Evolutionary conservation across 805 yeast genomes (phyloP).

Genomic region (Hagleromyces aurorensis): DNA sequence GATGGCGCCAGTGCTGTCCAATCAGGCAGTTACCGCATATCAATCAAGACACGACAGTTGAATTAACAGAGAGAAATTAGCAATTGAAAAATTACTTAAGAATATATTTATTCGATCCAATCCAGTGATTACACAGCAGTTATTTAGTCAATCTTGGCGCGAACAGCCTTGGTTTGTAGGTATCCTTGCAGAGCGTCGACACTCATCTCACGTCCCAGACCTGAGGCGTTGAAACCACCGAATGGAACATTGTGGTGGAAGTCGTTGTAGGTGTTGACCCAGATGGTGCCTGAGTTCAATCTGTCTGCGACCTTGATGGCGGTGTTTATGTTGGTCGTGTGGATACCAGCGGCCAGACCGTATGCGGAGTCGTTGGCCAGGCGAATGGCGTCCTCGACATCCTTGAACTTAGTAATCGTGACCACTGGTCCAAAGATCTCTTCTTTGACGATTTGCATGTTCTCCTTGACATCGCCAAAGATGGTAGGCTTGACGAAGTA

Average conservation of each 20-base stretch:
- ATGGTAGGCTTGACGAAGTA: conserved; percentile 67
- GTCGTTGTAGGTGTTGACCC: conserved; percentile 88
- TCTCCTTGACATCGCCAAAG: conserved; percentile 60
- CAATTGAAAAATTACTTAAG: too few relatives aligned
- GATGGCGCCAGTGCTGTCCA: too few relatives aligned
- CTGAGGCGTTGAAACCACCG: conserved; percentile 88
- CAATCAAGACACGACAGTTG: background rate
- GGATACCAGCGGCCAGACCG: conserved; percentile 90
- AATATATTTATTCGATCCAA: too few relatives aligned
- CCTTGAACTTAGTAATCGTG: conserved; percentile 69
- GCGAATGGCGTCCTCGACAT: conserved; percentile 71
- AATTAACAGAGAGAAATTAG: background rate
- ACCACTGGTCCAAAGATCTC: conserved; percentile 93
- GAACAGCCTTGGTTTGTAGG: conserved; percentile 80
- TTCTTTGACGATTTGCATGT: conserved; percentile 63
- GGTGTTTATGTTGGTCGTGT: conserved; percentile 65
- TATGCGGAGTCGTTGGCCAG: conserved; percentile 75
- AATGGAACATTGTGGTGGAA: conserved; percentile 84
- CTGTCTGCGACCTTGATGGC: conserved; percentile 69
- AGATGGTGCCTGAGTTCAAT: conserved; percentile 80
- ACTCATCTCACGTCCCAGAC: conserved; percentile 92
- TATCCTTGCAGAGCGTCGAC: conserved; percentile 78
- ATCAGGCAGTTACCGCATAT: too few relatives aligned
- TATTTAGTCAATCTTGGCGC: conserved; percentile 31
- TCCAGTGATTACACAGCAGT: too few relatives aligned